A percentile compares a stretch with the other conserved stretches of the same genome.
Evolutionary conservation across 2,329 filamentous ascomycete species (phyloP).

Genomic region (Beauveria sp.): DNA sequence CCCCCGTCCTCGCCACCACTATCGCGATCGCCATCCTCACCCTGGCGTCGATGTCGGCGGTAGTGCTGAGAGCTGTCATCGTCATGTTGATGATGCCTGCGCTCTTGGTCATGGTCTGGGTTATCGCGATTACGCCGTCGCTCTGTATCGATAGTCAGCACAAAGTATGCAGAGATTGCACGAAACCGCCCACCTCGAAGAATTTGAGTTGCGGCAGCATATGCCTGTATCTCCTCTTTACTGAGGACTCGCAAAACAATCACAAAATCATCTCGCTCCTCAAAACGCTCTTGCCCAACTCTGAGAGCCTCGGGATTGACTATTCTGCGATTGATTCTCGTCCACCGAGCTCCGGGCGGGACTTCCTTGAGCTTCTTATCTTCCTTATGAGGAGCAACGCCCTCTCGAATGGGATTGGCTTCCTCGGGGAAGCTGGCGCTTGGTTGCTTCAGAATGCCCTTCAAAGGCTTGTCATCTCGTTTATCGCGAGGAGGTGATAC

Average conservation of each 20-base stretch:
- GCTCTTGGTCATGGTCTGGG: not conserved
- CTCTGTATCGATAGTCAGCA: not conserved
- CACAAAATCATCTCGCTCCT: conserved; percentile 87
- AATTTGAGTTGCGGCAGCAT: conserved; percentile 72
- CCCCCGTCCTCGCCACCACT: conserved; percentile 18
- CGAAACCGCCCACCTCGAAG: conserved; percentile 57
- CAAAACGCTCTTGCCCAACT: conserved; percentile 81
- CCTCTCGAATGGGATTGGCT: conserved; percentile 73
- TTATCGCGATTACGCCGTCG: not conserved
- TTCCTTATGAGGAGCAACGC: conserved; percentile 89
- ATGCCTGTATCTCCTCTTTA: conserved; percentile 82
- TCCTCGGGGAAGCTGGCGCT: conserved; percentile 82
- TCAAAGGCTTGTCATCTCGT: conserved; percentile 61
- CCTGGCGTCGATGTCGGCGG: conserved; percentile 22
- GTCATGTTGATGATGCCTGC: conserved; percentile 20
- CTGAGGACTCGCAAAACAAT: conserved; percentile 84
- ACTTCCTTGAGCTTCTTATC: conserved; percentile 64
- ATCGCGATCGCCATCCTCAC: conserved; percentile 21
- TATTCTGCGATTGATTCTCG: conserved; percentile 79
- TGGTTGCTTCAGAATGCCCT: conserved; percentile 79
- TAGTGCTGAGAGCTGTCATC: conserved; percentile 18
- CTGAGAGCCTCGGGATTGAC: conserved; percentile 86
- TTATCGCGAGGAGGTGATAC: conserved; percentile 63
- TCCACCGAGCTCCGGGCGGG: conserved; percentile 77
- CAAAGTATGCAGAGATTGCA: conserved; percentile 7